Conservation (phyloP, 2,329 filamentous ascomycete species). For the Pseudopithomyces maydicus region DNA sequence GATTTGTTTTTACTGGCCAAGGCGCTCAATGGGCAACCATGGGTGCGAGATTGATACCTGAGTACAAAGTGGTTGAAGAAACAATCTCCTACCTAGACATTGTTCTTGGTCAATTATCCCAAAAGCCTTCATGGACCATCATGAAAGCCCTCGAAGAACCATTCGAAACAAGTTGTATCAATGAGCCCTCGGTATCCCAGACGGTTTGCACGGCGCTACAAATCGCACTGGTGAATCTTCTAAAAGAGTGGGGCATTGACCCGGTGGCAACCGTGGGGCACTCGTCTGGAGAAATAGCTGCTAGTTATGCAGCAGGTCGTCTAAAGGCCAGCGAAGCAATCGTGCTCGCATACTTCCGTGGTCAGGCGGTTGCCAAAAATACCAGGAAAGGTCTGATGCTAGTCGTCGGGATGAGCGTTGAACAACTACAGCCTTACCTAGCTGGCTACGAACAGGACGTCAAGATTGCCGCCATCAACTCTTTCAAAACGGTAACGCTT, state of each 20-base stretch:
- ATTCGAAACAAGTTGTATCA: conserved; percentile 4
- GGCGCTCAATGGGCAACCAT: conserved; percentile 36
- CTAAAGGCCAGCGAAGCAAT: not conserved
- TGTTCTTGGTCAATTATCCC: not conserved
- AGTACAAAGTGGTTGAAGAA: conserved; percentile 13
- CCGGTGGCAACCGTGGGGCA: conserved; percentile 21
- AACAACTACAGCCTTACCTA: not conserved
- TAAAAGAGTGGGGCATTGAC: conserved; percentile 16
- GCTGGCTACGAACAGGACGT: not conserved
- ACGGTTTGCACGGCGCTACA: conserved; percentile 30
- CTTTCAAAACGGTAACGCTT: conserved; percentile 46
- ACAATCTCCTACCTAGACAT: conserved; percentile 11
- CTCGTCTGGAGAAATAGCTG: conserved; percentile 34
- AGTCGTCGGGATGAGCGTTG: not conserved
- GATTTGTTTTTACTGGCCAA: conserved; percentile 35
- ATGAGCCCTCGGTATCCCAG: conserved; percentile 20
- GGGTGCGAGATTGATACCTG: conserved; percentile 21
- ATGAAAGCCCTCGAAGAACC: not conserved
- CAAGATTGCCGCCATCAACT: conserved; percentile 32
- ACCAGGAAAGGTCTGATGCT: not conserved
- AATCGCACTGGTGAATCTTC: conserved; percentile 25
- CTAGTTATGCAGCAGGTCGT: conserved; percentile 5
- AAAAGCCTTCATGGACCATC: not conserved
- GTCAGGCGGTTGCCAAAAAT: not conserved
- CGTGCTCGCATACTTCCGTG: not conserved